phyloP scores from a whole-genome alignment of 352 stramenopile species.

The Globisporangium cederbergense region DNA sequence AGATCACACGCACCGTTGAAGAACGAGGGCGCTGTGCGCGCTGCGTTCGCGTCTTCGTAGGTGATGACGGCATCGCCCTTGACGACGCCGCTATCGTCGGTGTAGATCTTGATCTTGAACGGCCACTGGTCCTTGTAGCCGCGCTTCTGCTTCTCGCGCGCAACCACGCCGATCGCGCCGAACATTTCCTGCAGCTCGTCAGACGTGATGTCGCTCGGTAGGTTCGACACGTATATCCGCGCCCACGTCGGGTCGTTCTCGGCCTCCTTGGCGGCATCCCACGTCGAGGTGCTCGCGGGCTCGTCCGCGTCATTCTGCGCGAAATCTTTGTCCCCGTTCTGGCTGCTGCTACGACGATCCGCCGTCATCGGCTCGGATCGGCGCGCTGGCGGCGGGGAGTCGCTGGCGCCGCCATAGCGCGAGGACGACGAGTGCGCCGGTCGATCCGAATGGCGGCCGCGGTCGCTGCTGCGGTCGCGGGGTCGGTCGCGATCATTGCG shows the following conservation, averaged over 20 bases:
- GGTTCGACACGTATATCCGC: conserved; percentile 86
- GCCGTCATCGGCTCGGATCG: conserved; percentile 1
- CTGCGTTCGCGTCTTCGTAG: conserved; percentile 84
- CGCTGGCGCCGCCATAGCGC: background rate
- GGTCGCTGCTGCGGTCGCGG: conserved; percentile 20
- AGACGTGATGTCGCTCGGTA: conserved; percentile 68
- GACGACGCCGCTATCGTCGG: conserved; percentile 55
- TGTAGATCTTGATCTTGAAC: conserved; percentile 90
- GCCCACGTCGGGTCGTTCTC: conserved; percentile 79
- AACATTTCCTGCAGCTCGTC: conserved; percentile 87
- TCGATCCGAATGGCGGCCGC: conserved; percentile 17
- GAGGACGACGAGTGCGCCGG: conserved; percentile 8
- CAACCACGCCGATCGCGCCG: conserved; percentile 76
- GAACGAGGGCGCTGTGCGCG: conserved; percentile 74
- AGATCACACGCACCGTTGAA: conserved; percentile 57
- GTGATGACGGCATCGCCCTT: conserved; percentile 86
- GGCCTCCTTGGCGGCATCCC: conserved; percentile 74
- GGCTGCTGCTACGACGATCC: conserved; percentile 7
- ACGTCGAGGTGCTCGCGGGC: conserved; percentile 40
- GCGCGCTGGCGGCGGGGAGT: conserved; percentile 2
- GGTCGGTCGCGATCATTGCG: conserved; percentile 20
- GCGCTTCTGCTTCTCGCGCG: conserved; percentile 83
- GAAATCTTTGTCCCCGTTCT: background rate
- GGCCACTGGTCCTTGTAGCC: conserved; percentile 88
- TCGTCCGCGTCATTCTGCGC: conserved; percentile 24